phyloP scores from a whole-genome alignment of 2,329 filamentous ascomycete genomes.

The Fusarium nygamai region DNA sequence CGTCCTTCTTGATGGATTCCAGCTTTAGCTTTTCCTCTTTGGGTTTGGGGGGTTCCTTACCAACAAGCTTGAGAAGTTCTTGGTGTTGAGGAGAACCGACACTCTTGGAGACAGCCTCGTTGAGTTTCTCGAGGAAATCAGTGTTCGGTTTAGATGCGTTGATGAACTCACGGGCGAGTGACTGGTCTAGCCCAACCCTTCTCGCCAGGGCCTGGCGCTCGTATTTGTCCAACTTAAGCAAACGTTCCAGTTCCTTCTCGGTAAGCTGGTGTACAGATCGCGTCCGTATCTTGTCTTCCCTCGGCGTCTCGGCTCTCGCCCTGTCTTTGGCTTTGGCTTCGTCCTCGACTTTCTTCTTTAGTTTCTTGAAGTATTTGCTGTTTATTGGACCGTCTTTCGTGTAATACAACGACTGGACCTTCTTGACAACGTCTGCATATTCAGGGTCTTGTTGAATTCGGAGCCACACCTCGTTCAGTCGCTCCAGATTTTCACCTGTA shows the following conservation, averaged over 20 bases:
- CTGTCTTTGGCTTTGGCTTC: background rate
- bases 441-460: background rate
- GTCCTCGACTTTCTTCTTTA: background rate
- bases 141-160: background rate
- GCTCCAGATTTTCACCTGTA: background rate
- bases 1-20: background rate
- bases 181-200: background rate
- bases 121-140: slow-evolving; percentile 1
- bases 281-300: background rate
- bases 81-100: background rate
- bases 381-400: background rate
- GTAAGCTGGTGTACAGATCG: background rate
- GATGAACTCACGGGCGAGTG: background rate
- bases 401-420: background rate
- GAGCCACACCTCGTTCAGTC: background rate
- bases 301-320: background rate
- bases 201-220: background rate
- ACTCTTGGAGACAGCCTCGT: background rate
- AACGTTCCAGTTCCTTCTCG: background rate
- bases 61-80: background rate
- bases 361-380: background rate
- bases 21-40: background rate
- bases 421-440: background rate
- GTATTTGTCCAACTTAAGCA: background rate
- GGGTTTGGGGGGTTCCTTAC: background rate